phyloP scores from a whole-genome alignment of 108 stramenopile species.

The Nitzschia sp. region DNA sequence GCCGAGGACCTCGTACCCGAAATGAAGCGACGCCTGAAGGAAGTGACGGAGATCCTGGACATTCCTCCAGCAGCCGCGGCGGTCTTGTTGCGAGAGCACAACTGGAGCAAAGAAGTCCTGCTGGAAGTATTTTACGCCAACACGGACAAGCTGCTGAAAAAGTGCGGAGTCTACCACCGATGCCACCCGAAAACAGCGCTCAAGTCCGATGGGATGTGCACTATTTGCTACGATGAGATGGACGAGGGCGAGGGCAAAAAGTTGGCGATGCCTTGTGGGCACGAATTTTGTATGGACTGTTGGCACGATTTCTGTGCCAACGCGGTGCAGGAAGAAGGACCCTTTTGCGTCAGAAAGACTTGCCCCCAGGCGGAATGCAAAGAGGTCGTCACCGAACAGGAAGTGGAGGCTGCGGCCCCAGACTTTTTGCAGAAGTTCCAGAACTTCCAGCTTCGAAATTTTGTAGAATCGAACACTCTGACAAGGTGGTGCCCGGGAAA shows the following conservation, averaged over 20 bases:
- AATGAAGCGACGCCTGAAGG: conserved; percentile 66
- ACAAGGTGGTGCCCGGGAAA: conserved; percentile 98
- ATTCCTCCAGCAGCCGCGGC: conserved; percentile 77
- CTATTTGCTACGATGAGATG: conserved; percentile 89
- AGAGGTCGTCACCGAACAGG: conserved; percentile 84
- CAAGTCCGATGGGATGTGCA: conserved; percentile 55
- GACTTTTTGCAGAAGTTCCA: conserved; percentile 65
- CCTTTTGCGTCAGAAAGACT: conserved; percentile 73
- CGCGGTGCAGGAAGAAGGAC: conserved; percentile 80
- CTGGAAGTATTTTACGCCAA: conserved; percentile 81
- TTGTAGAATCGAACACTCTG: conserved; percentile 91
- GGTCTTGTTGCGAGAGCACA: conserved; percentile 85
- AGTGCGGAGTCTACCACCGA: conserved; percentile 72
- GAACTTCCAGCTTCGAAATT: conserved; percentile 83
- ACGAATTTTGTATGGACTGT: conserved; percentile 93
- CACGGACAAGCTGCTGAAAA: conserved; percentile 61
- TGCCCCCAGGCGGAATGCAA: conserved; percentile 92
- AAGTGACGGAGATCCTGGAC: conserved; percentile 83
- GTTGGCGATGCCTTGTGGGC: conserved; percentile 92
- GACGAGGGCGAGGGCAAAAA: conserved; percentile 44
- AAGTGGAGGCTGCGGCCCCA: conserved; percentile 63
- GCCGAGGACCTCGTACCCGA: conserved; percentile 68
- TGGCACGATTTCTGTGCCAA: conserved; percentile 89
- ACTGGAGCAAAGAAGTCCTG: conserved; percentile 93
- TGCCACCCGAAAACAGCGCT: conserved; percentile 22